Evolutionary conservation across 2,329 filamentous ascomycete genomes (phyloP).

Genomic region (Helicocarpus griseus): DNA sequence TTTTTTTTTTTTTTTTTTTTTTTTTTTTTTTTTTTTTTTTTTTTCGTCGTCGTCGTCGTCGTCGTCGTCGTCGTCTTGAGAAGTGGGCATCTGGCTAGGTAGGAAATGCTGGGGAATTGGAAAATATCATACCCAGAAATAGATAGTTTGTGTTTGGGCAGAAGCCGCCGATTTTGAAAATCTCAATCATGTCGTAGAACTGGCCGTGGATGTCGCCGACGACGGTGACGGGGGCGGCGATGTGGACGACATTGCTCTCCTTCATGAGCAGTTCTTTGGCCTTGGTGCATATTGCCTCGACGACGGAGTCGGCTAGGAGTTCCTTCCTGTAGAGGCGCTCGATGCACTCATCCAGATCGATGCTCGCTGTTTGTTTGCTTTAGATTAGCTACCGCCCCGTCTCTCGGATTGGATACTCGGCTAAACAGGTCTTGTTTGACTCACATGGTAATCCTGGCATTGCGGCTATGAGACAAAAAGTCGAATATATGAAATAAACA

Average conservation of each 20-base stretch:
- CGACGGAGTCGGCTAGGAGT: conserved; percentile 90
- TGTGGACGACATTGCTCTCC: conserved; percentile 98
- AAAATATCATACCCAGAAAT: conserved; percentile 63
- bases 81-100: too few species aligned
- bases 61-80: too few species aligned
- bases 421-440: too few species aligned
- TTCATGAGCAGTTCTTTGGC: conserved; percentile 98
- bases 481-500: not conserved
- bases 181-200: conserved; percentile 98
- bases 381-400: not conserved
- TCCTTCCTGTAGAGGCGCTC: conserved; percentile 94
- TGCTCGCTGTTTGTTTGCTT: conserved; percentile 59
- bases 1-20: not conserved
- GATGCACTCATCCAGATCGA: conserved; percentile 98
- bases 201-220: conserved; percentile 98
- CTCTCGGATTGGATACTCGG: too few species aligned
- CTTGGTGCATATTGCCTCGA: conserved; percentile 98
- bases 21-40: not conserved
- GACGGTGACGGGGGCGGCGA: conserved; percentile 88
- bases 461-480: conserved; percentile 12
- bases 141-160: conserved; percentile 98
- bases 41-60: too few species aligned
- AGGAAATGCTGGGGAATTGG: too few species aligned
- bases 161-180: conserved; percentile 95
- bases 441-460: conserved; percentile 39